Evolutionary conservation across 345 rosid genomes (phyloP), one percentile per base, ranked within the genome.

Genomic region (Citrus unshiu): DNA sequence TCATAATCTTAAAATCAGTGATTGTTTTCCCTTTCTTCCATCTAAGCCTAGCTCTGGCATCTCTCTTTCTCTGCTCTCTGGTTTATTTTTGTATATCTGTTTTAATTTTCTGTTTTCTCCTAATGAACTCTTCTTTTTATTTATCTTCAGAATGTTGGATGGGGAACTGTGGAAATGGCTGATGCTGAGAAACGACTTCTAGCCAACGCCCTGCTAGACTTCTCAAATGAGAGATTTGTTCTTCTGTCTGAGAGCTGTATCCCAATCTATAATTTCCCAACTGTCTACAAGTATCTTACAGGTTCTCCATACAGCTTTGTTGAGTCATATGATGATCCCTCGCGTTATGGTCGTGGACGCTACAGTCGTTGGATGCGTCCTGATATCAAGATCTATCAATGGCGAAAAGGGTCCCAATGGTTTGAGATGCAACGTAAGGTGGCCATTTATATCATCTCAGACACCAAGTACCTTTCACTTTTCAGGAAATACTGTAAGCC

Each of bases 351-450:
- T 0, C 95, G 98, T 59, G 98, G 98, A 16, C 95, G 98, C 68
- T 95, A 92, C 89, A 93, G 78, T 86, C 91, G 91, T 59, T 85
- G 81, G 83, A 95, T 95, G 98, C 93, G 87, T 73, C 98, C 98
- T 0, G 78, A 91, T 78, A 92, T 95, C 62, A 83, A 80, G 72
- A 93, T 93, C 83, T 84, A 87, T 77, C 95, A 95, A 9, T 95
- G 98, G 97, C 88, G 98, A 72, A 91, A 95, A 82, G 98, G 97
- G 24, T 95, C 97, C 58, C 98, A 95, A 62, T 95, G 98, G 98
- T 93, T 95, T 34, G 98, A 95, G 86, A 89, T 92, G 69, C 87
- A 89, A 43, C 95, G 98, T 4, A 73, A 82, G 51, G 68, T 93
- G 74, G 98, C 98, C 22, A 75, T 88, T 70, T 86, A 86, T 71